Evolutionary conservation across 2,329 filamentous ascomycete species (phyloP).

Genomic region (Botrytis byssoidea): DNA sequence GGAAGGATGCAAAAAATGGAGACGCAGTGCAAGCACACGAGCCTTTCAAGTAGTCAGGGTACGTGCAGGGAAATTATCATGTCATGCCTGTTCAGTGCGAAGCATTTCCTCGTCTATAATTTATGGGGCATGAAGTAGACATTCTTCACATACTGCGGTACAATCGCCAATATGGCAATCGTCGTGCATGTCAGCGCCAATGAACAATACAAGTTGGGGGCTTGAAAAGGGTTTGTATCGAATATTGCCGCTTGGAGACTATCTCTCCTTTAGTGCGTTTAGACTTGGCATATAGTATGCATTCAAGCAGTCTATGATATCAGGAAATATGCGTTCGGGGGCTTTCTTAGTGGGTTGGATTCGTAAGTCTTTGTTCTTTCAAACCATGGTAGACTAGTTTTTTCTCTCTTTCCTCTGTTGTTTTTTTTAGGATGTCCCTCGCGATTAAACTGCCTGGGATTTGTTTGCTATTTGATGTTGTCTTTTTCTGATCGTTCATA

Average conservation of each 20-base stretch:
- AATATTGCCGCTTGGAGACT: background rate
- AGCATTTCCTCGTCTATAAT: background rate
- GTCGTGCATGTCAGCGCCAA: background rate
- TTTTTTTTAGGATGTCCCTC: background rate
- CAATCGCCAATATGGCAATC: background rate
- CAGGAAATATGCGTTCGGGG: background rate
- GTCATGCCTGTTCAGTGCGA: background rate
- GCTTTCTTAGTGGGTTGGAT: slow-evolving; percentile 1
- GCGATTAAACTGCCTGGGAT: background rate
- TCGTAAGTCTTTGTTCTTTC: slow-evolving; percentile 2
- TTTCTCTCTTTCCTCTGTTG: background rate
- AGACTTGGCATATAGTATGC: background rate
- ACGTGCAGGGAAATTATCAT: background rate
- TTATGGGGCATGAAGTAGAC: background rate
- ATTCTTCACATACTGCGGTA: background rate
- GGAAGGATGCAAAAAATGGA: background rate
- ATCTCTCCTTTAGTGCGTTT: background rate
- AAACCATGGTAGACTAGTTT: background rate
- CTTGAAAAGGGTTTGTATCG: background rate
- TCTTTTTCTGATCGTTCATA: background rate
- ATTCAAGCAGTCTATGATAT: background rate
- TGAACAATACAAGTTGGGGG: background rate
- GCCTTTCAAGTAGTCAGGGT: background rate
- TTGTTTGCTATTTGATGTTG: background rate
- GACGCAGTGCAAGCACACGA: background rate